phyloP scores from a whole-genome alignment of 148 eudicot genomes.

The Chenopodium quinoa region DNA sequence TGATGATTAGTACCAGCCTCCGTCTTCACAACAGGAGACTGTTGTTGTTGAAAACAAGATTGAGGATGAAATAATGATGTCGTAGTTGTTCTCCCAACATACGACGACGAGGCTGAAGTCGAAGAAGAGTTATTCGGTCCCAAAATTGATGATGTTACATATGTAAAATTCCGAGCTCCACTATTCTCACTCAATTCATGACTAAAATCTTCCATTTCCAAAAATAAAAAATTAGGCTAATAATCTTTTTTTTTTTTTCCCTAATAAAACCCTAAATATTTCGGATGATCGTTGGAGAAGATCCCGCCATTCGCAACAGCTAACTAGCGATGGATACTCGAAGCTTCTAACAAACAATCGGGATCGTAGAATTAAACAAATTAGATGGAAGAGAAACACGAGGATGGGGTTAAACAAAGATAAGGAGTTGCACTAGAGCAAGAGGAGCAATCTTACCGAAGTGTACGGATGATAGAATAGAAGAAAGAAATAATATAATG shows the following conservation, averaged over 20 bases:
- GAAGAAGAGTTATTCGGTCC: slow-evolving; percentile 27
- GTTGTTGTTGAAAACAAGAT: slow-evolving; percentile 15
- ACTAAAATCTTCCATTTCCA: slow-evolving; percentile 28
- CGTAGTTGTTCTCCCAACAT: slow-evolving; percentile 20
- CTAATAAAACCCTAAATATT: background rate
- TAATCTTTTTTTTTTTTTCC: too few relatives aligned
- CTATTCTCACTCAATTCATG: slow-evolving; percentile 29
- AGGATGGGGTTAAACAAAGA: background rate
- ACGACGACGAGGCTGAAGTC: slow-evolving; percentile 24
- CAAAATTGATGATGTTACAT: slow-evolving; percentile 35
- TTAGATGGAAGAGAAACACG: background rate
- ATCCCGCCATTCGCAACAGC: background rate
- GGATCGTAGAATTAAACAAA: background rate
- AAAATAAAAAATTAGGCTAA: too few relatives aligned
- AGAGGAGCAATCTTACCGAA: background rate
- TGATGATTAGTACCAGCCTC: slow-evolving; percentile 13
- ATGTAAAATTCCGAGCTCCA: slow-evolving; percentile 26
- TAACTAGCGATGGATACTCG: background rate
- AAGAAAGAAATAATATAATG: slow-evolving; percentile 17
- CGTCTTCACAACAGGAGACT: slow-evolving; percentile 19
- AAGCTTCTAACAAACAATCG: background rate
- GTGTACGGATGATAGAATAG: slow-evolving; percentile 2
- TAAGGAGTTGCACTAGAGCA: background rate
- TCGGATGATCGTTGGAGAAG: background rate
- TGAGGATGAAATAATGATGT: slow-evolving; percentile 22